Evolutionary conservation across 2,329 filamentous ascomycete genomes (phyloP).

Genomic region (Aotearoamyces nothofagi): DNA sequence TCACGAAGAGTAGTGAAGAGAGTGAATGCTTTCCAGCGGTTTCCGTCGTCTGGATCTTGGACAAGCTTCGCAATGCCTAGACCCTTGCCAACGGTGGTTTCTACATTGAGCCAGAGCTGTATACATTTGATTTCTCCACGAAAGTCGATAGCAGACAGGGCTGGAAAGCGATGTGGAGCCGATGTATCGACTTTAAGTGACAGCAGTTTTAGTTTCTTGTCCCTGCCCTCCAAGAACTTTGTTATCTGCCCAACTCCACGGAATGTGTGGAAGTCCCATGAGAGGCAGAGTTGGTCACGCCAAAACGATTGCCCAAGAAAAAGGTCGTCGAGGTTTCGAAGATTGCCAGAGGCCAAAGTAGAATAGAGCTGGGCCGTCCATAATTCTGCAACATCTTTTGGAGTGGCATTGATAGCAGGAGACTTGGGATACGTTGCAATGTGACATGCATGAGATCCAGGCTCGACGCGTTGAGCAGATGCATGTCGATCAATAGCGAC

Average conservation of each 20-base stretch:
- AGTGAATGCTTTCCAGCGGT: constrained; percentile 43
- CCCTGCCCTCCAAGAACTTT: constrained; percentile 21
- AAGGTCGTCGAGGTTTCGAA: constrained; percentile 4
- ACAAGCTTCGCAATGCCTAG: constrained; percentile 36
- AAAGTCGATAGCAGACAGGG: constrained; percentile 11
- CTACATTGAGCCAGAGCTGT: constrained; percentile 34
- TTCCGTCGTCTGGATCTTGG: constrained; percentile 12
- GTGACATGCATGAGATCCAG: neutral
- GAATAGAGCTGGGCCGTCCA: neutral
- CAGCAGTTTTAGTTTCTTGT: constrained; percentile 23
- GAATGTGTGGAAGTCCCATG: constrained; percentile 25
- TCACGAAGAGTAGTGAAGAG: constrained; percentile 41
- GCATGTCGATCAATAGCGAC: no score
- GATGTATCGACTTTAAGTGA: constrained; percentile 27
- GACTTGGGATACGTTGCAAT: neutral
- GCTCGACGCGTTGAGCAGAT: neutral
- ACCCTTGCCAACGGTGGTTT: constrained; percentile 34
- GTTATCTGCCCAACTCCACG: constrained; percentile 10
- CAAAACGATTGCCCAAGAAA: constrained; percentile 22
- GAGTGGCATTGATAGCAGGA: neutral
- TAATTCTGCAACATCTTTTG: neutral
- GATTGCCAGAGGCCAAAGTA: neutral
- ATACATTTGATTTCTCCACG: constrained; percentile 28
- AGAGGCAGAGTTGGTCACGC: constrained; percentile 24
- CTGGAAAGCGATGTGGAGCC: constrained; percentile 27